Conservation (phyloP, 345 rosid genomes). For the Sisymbrium altissimum region DNA sequence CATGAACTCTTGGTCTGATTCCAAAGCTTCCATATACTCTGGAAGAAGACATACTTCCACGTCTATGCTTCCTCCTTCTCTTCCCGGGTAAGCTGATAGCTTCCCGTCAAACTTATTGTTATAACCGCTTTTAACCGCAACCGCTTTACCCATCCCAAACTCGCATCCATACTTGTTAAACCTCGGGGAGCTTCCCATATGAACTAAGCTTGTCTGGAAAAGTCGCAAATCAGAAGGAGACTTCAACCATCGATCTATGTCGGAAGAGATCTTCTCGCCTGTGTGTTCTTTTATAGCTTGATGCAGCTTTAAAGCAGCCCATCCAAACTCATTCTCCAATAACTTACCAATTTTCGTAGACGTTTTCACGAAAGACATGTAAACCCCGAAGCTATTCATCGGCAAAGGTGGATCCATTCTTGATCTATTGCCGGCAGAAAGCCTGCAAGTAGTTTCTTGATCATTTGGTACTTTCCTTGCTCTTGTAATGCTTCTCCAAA, state of each 20-base stretch:
- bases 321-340: constrained; percentile 47
- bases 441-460: constrained; percentile 43
- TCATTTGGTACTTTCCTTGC: constrained; percentile 38
- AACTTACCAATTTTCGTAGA: constrained; percentile 40
- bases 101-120: constrained; percentile 63
- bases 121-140: constrained; percentile 62
- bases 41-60: constrained; percentile 62
- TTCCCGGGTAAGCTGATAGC: constrained; percentile 47
- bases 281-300: constrained; percentile 40
- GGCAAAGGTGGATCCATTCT: constrained; percentile 55
- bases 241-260: background rate
- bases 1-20: constrained; percentile 37
- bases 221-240: background rate
- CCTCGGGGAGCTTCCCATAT: constrained; percentile 77
- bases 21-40: constrained; percentile 52
- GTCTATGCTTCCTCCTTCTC: constrained; percentile 63
- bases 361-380: constrained; percentile 27
- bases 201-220: constrained; percentile 17
- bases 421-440: constrained; percentile 45
- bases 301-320: constrained; percentile 66
- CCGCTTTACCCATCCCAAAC: constrained; percentile 71
- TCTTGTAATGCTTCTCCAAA: constrained; percentile 58
- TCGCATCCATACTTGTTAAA: constrained; percentile 66
- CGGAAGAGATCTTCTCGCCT: constrained; percentile 27
- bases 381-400: constrained; percentile 54